Base-by-base conservation (phyloP, 2,329 filamentous ascomycete species). In the Colletotrichum sp. region DNA sequence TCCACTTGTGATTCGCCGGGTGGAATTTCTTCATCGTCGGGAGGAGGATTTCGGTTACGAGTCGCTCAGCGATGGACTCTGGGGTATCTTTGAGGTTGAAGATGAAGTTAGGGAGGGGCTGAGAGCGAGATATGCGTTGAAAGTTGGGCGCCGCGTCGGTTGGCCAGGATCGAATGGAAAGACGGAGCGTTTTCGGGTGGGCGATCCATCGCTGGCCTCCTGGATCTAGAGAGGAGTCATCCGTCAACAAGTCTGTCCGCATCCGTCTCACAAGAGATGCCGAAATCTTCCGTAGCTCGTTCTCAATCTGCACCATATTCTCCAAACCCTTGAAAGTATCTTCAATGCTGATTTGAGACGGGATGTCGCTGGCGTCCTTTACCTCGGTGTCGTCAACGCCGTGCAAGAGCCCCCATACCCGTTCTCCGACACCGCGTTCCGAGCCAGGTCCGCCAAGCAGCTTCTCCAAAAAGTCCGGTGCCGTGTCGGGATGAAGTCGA, bases 331-430 rank as follows among this genome's bases (percentile, higher is more conserved):
- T 90, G 83, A 98, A 99, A 18, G 95, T 97, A 84, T 99, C 96
- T 82, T 99, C 96, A 78, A 99, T 97, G 83, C 95, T 97, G 82
- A 99, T 98, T 83, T 98, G 96, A 2, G 92, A 92, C 0, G 96
- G 96, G 2, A 98, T 85, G 60, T 92, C 90, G 79, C 91, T 91
- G 3, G 92, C 94, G 77, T 92, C 89, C 66, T 92, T 92, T 21
- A 99, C 95, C 74, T 95, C 92, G 1, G 90, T 89, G 68, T 92
- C 86, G 82, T 99, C 96, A 32, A 95, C 88, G 7, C 96, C 96
- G 82, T 98, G 93, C 3, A 99, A 86, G 8, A 98, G 87, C 21
- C 87, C 88, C 95, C 95, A 99, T 4, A 96, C 86, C 79, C 92
- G 93, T 39, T 86, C 83, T 1, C 95, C 95, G 68, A 96, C 92